phyloP scores from a whole-genome alignment of 805 yeast genomes.

The Suhomyces xylopsoci region DNA sequence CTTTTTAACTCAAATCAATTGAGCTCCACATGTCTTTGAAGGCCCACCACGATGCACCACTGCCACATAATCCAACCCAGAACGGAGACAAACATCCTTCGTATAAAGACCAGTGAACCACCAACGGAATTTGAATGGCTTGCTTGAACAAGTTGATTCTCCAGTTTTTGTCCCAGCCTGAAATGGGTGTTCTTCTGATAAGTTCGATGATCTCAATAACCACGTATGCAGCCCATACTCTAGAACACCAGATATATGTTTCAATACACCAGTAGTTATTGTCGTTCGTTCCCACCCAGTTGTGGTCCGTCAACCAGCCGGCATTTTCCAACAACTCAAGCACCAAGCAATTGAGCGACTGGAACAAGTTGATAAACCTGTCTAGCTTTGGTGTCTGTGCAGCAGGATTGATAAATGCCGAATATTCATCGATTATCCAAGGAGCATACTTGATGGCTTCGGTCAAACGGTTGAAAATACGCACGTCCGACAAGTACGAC shows the following conservation, averaged over 20 bases:
- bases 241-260: slow-evolving; percentile 43
- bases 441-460: slow-evolving; percentile 43
- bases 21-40: slow-evolving; percentile 36
- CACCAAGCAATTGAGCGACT: slow-evolving; percentile 39
- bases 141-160: slow-evolving; percentile 34
- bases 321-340: slow-evolving; percentile 41
- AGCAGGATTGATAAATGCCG: slow-evolving; percentile 24
- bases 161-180: slow-evolving; percentile 37
- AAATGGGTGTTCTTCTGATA: slow-evolving; percentile 37
- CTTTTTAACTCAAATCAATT: slow-evolving; percentile 22
- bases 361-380: slow-evolving; percentile 35
- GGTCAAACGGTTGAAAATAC: slow-evolving; percentile 41
- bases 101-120: slow-evolving; percentile 43
- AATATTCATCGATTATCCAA: slow-evolving; percentile 41
- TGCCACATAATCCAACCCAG: slow-evolving; percentile 48
- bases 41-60: slow-evolving; percentile 44
- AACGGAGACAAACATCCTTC: slow-evolving; percentile 45
- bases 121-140: slow-evolving; percentile 40
- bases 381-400: slow-evolving; percentile 25
- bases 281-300: slow-evolving; percentile 42
- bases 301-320: slow-evolving; percentile 46
- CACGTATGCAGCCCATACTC: slow-evolving; percentile 44
- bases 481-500: slow-evolving; percentile 36
- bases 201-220: slow-evolving; percentile 39
- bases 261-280: slow-evolving; percentile 41